Evolutionary conservation across 2,329 filamentous ascomycete species (phyloP).

Genomic region (Aspergillus chevalieri): DNA sequence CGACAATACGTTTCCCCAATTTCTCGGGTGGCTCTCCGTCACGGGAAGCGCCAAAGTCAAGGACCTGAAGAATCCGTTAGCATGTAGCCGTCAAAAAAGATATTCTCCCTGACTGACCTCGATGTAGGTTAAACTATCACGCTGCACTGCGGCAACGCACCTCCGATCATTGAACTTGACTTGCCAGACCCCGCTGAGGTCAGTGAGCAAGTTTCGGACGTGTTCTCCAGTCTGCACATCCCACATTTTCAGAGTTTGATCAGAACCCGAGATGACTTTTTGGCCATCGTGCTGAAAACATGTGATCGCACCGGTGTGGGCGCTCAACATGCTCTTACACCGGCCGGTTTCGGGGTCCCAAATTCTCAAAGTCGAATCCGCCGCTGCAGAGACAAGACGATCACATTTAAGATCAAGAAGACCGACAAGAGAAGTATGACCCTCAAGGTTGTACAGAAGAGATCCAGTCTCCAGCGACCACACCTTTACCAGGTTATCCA

Average conservation of each 20-base stretch:
- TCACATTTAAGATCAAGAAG: conserved; percentile 84
- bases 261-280: conserved; percentile 94
- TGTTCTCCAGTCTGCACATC: conserved; percentile 88
- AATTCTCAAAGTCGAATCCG: conserved; percentile 88
- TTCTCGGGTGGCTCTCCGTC: conserved; percentile 75
- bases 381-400: conserved; percentile 86
- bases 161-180: conserved; percentile 94
- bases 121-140: conserved; percentile 86
- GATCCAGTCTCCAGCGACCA: conserved; percentile 87
- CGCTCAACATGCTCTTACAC: conserved; percentile 82
- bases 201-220: conserved; percentile 84
- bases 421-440: conserved; percentile 86
- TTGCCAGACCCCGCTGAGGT: conserved; percentile 96
- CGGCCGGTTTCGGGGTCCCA: conserved; percentile 93
- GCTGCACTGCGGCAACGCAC: conserved; percentile 93
- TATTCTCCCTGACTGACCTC: conserved; percentile 59
- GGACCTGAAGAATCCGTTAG: conserved; percentile 57
- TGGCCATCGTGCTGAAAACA: conserved; percentile 97
- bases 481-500: conserved; percentile 97
- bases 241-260: conserved; percentile 98
- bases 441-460: conserved; percentile 83
- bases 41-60: conserved; percentile 91
- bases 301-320: conserved; percentile 94
- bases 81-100: neutral
- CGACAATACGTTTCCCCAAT: conserved; percentile 67